Evolutionary conservation across 176 grass and related monocot genomes (phyloP), one percentile per base, ranked within the genome.

Genomic region (Triticum timopheevii): DNA sequence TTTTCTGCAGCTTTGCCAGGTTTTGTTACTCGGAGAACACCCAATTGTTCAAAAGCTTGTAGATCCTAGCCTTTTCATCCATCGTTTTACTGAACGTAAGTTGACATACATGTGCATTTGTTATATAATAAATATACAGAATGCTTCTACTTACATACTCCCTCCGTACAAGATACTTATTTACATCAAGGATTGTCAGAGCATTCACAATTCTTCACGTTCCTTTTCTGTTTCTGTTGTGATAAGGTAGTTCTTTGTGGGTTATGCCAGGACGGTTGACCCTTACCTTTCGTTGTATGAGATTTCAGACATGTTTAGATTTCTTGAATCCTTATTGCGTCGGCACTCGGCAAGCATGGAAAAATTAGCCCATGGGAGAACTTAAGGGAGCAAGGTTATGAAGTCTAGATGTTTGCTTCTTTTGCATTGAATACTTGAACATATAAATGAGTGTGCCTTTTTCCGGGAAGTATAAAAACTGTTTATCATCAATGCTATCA

Each of bases 51-150:
- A 95, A 83, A 95, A 92, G 70, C 86, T 98, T 45, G 52, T 98
- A 24, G 96, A 98, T 88, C 96, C 96, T 40, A 91, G 96, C 83
- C 96, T 98, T 89, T 98, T 98, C 87, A 98, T 98, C 39, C 93
- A 98, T 73, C 87, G 96, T 79, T 98, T 98, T 86, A 98, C 96
- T 13, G 86, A 95, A 69, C 88, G 96, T 98, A 90, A 95, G 96
- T 84, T 69, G 45, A 13, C 31, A 61, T 61, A 22, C 47, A 61
- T 61, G 76, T 78, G 31, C 3, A 4, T 36, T 78, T 17, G 7
- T 12, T 78, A 11, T 78, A 59, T 59, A 76, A 72, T 2, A 75
- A 76, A 72, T 2, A 75, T 75, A 49, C 23, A 49, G 3, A 28
- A 9, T 17, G 16, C 42, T 49, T 75, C 72, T 75, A 17, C 3